Percentiles rank a stretch among this genome's conserved stretches.
Evolutionary conservation across 495 filamentous ascomycete species (phyloP).

Genomic region (Penicillium simplicissimum): DNA sequence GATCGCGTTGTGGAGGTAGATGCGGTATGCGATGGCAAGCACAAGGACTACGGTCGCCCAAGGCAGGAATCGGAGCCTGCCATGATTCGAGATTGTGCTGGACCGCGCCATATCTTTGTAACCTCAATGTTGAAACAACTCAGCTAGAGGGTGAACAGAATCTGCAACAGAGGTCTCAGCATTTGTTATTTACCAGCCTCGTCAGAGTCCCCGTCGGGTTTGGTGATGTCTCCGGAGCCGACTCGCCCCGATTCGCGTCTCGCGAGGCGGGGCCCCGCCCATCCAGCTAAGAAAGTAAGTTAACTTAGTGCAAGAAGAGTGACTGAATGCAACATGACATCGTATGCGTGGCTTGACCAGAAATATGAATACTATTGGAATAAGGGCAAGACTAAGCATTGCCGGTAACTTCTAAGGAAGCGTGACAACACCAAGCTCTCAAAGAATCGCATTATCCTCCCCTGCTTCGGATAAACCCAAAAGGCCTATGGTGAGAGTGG

Average conservation of each 20-base stretch:
- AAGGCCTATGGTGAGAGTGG: neutral
- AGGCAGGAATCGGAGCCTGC: neutral
- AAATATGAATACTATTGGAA: neutral
- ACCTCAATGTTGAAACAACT: neutral
- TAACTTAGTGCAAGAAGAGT: neutral
- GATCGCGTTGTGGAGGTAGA: neutral
- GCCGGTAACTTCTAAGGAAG: no score
- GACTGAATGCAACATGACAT: no score
- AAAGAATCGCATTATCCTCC: no score
- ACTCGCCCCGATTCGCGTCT: neutral
- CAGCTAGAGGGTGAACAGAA: neutral
- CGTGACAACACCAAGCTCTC: no score
- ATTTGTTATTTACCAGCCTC: neutral
- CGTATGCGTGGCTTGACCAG: neutral
- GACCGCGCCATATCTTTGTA: neutral
- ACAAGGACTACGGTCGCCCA: neutral
- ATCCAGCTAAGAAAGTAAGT: no score
- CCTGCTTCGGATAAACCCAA: neutral
- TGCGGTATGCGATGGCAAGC: neutral
- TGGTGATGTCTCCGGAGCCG: neutral
- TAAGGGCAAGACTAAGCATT: no score
- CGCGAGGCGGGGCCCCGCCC: neutral
- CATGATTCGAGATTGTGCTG: neutral
- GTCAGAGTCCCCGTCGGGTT: neutral
- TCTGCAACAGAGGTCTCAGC: neutral